Conservation (phyloP, 805 yeast species). For the Tetrapisispora namnaoensis region DNA sequence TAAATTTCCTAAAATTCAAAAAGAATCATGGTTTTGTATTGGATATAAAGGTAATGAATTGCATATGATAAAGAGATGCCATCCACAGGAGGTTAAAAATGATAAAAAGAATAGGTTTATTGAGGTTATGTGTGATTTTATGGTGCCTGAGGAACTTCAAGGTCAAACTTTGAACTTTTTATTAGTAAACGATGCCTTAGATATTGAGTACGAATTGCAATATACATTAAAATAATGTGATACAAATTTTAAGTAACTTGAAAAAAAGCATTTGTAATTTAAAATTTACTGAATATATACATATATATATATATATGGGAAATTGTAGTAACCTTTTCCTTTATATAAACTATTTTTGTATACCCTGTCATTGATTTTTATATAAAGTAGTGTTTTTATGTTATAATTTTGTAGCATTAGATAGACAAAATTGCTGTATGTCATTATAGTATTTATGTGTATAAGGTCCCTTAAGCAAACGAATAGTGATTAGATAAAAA, state of each 20-base stretch:
- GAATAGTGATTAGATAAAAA: background rate
- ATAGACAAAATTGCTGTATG: background rate
- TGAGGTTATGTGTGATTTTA: constrained; percentile 33
- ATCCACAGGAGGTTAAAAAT: constrained; percentile 35
- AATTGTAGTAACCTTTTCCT: background rate
- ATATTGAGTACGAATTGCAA: constrained; percentile 35
- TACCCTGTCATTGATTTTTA: background rate
- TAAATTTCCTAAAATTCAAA: constrained; percentile 79
- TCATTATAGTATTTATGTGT: background rate
- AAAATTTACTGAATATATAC: too few relatives aligned
- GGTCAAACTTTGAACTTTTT: constrained; percentile 40
- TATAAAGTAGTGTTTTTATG: background rate
- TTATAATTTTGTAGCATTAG: background rate
- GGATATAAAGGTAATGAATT: constrained; percentile 45
- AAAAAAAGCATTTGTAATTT: background rate
- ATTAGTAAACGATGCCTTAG: constrained; percentile 59
- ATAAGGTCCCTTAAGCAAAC: background rate
- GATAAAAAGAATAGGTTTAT: constrained; percentile 19
- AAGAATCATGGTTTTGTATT: constrained; percentile 87
- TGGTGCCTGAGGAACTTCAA: constrained; percentile 39
- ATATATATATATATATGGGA: background rate
- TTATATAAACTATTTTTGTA: background rate
- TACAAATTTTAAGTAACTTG: background rate
- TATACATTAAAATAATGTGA: constrained; percentile 9
- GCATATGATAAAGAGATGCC: constrained; percentile 61